A percentile compares a stretch with the other conserved stretches of the same genome.
phyloP scores from a whole-genome alignment of 2,329 filamentous ascomycete genomes.

The Trichoderma sp. region DNA sequence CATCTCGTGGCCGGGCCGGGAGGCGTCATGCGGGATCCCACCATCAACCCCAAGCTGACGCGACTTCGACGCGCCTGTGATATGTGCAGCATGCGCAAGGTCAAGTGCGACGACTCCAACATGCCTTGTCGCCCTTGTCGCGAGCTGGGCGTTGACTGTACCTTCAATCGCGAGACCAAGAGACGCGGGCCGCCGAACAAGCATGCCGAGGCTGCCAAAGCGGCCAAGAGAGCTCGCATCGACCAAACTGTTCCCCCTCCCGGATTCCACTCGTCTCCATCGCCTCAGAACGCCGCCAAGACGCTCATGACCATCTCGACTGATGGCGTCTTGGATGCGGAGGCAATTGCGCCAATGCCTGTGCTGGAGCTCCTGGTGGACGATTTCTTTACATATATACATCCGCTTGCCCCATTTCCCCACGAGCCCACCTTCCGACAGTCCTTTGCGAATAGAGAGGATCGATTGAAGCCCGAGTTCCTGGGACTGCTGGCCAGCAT shows the following conservation, averaged over 20 bases:
- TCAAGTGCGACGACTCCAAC: constrained; percentile 57
- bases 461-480: constrained; percentile 63
- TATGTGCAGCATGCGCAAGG: constrained; percentile 60
- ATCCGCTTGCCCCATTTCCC: constrained; percentile 72
- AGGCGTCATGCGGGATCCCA: constrained; percentile 37
- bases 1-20: constrained; percentile 20
- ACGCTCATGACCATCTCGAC: constrained; percentile 46
- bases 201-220: constrained; percentile 54
- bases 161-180: constrained; percentile 55
- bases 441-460: constrained; percentile 63
- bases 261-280: constrained; percentile 35
- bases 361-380: constrained; percentile 68
- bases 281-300: constrained; percentile 48
- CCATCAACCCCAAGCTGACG: constrained; percentile 50
- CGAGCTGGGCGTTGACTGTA: constrained; percentile 57
- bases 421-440: constrained; percentile 75
- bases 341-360: constrained; percentile 67
- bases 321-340: constrained; percentile 52
- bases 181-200: constrained; percentile 58
- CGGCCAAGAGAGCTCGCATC: constrained; percentile 46
- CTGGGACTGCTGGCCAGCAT: constrained; percentile 70
- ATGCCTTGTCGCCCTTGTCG: constrained; percentile 56
- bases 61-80: constrained; percentile 58
- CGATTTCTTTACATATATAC: constrained; percentile 81
- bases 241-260: constrained; percentile 29